Evolutionary conservation across 164 flowering plant genomes (phyloP).

Genomic region (Houttuynia cordata): DNA sequence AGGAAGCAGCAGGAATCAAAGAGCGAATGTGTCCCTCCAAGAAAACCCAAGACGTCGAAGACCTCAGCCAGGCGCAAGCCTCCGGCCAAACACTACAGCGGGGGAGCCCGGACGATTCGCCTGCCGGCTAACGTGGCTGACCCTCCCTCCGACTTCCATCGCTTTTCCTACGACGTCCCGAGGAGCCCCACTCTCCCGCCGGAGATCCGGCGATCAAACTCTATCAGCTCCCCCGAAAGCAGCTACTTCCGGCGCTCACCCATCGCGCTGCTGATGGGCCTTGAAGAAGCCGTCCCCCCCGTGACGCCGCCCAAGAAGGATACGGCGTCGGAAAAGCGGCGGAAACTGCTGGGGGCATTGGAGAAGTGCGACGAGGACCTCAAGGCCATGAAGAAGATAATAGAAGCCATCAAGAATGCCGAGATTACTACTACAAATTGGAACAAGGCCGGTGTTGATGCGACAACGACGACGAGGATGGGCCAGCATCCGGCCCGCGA

Average conservation of each 20-base stretch:
- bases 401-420: slow-evolving; percentile 31
- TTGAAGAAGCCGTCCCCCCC: slow-evolving; percentile 14
- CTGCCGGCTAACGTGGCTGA: background rate
- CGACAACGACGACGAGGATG: too few relatives aligned
- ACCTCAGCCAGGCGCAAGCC: background rate
- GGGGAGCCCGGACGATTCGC: background rate
- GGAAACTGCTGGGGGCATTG: slow-evolving; percentile 48
- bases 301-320: background rate
- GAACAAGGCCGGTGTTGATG: slow-evolving; percentile 5
- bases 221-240: slow-evolving; percentile 12
- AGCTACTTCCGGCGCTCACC: slow-evolving; percentile 6
- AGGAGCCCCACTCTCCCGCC: slow-evolving; percentile 47
- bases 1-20: background rate
- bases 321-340: slow-evolving; percentile 40
- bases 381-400: slow-evolving; percentile 48
- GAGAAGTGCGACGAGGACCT: slow-evolving; percentile 77
- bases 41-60: background rate
- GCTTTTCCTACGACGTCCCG: slow-evolving; percentile 22
- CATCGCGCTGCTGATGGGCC: slow-evolving; percentile 35
- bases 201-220: slow-evolving; percentile 31
- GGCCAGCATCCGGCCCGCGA: too few relatives aligned
- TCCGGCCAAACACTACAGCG: background rate
- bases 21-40: background rate
- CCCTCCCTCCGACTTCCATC: slow-evolving; percentile 3
- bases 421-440: slow-evolving; percentile 2